Evolutionary conservation across 176 grass and related monocot genomes (phyloP).

Genomic region (Eragrostis nindensis): DNA sequence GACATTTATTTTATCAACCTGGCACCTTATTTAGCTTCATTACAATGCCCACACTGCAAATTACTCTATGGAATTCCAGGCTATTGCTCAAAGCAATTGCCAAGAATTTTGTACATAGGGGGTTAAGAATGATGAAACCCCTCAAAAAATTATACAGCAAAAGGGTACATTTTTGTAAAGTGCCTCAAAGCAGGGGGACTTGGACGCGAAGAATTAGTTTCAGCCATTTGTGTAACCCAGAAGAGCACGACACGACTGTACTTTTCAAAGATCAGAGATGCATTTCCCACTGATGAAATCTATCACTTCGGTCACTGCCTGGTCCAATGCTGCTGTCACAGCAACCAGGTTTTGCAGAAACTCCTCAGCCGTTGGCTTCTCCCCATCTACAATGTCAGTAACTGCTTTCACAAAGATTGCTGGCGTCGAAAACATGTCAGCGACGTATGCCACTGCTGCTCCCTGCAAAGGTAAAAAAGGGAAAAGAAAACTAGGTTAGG

Average conservation of each 20-base stretch:
- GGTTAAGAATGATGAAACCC: slow-evolving; percentile 1
- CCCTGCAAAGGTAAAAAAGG: slow-evolving; percentile 52
- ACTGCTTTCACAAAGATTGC: slow-evolving; percentile 86
- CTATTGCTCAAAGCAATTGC: neutral
- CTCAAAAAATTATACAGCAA: slow-evolving; percentile 14
- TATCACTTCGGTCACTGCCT: slow-evolving; percentile 53
- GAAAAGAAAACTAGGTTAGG: neutral
- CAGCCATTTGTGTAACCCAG: neutral
- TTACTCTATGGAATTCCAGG: slow-evolving; percentile 22
- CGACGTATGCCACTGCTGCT: slow-evolving; percentile 86
- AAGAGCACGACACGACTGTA: neutral
- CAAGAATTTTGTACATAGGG: slow-evolving; percentile 46
- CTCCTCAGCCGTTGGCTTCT: slow-evolving; percentile 83
- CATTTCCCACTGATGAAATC: slow-evolving; percentile 71
- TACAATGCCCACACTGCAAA: neutral
- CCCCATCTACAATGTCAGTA: slow-evolving; percentile 87
- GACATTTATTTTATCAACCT: neutral
- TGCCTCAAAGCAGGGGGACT: neutral
- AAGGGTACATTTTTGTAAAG: neutral
- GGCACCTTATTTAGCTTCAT: slow-evolving; percentile 33
- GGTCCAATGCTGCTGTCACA: slow-evolving; percentile 65
- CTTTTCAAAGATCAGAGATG: slow-evolving; percentile 66
- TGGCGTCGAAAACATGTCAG: slow-evolving; percentile 73
- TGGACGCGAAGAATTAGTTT: neutral
- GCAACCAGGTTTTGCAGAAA: slow-evolving; percentile 75